Conservation (phyloP, 2,329 filamentous ascomycete genomes). For the Claviceps digitariae region DNA sequence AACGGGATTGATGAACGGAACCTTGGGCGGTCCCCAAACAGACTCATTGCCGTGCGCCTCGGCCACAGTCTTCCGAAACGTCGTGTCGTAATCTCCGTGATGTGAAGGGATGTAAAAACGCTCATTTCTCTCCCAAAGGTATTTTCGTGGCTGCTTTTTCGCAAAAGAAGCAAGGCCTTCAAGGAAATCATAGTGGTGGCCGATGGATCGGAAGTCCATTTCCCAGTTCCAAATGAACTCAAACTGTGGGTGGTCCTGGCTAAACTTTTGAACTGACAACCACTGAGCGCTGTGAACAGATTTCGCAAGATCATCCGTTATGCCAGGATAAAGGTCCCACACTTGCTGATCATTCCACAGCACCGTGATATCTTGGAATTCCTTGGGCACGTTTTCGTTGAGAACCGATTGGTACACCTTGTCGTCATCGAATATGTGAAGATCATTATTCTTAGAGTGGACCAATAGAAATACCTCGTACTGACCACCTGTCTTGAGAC, state of each 20-base stretch:
- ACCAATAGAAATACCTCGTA: slow-evolving; percentile 71
- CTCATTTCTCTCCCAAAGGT: slow-evolving; percentile 60
- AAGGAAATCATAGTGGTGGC: slow-evolving; percentile 70
- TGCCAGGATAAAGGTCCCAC: slow-evolving; percentile 59
- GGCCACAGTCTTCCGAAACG: slow-evolving; percentile 54
- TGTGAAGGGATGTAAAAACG: slow-evolving; percentile 58
- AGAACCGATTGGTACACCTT: slow-evolving; percentile 47
- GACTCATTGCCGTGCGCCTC: slow-evolving; percentile 33
- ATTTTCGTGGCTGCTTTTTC: slow-evolving; percentile 54
- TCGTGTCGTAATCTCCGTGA: slow-evolving; percentile 53
- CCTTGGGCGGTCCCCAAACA: slow-evolving; percentile 52
- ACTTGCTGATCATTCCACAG: slow-evolving; percentile 67
- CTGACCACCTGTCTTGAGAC: slow-evolving; percentile 62
- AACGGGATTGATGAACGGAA: slow-evolving; percentile 46
- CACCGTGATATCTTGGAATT: slow-evolving; percentile 57
- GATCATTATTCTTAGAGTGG: slow-evolving; percentile 54
- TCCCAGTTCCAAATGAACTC: slow-evolving; percentile 84
- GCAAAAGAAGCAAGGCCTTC: slow-evolving; percentile 51
- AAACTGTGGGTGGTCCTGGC: slow-evolving; percentile 62
- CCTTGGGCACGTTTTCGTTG: slow-evolving; percentile 48
- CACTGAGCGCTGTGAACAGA: slow-evolving; percentile 51
- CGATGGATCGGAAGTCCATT: slow-evolving; percentile 65
- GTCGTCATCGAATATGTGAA: slow-evolving; percentile 45
- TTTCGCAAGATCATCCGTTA: slow-evolving; percentile 46
- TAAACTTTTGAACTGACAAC: slow-evolving; percentile 63